Evolutionary conservation across 2,329 filamentous ascomycete genomes (phyloP), one percentile per base, ranked within the genome.

Genomic region (Cladophialophora bantiana): DNA sequence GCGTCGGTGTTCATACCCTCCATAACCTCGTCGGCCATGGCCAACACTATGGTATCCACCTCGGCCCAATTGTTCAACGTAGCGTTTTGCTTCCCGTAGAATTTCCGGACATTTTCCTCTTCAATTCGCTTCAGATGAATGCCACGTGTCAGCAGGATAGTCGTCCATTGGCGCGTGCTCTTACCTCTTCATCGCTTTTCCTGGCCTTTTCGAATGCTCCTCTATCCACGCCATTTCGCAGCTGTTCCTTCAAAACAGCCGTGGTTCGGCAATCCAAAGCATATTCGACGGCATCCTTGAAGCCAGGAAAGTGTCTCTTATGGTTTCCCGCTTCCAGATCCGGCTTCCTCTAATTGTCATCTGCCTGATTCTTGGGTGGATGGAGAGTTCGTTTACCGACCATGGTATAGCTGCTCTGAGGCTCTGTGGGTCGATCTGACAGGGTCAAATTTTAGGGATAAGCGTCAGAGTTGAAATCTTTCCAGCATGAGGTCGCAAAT

Each of bases 1-100:
- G 83, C 78, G 62, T 88, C 86, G 1, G 86, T 86, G 67, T 85
- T 81, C 81, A 88, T 86, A 50, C 81, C 84, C 65, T 88, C 86
- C n/a, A 88, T 78, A 7, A 88, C 82, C 71, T 88, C 84, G 71
- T 87, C 85, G 10, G 85, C 83, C 45, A 88, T 79, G 31, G 82
- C 80, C 68, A 81, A 81, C 52, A 88, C 86, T 6, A 87, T 78
- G 40, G 84, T 82, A 74, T 88, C 85, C 38, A 88, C 84, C 73
- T 88, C 84, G 10, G 86, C 75, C 85, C 85, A 87, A 69, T 86
- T 85, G 68, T 87, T 84, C 10, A 88, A 73, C 1, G 81, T 76
- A 9, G 80, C 76, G 68, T 88, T 88, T 71, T 87, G 85, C 13
- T 78, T 77, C 68, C 84, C 78, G 75, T 88, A 88, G 71, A 86